phyloP scores from a whole-genome alignment of 78 protist species.

The Dictyostelium purpureum region DNA sequence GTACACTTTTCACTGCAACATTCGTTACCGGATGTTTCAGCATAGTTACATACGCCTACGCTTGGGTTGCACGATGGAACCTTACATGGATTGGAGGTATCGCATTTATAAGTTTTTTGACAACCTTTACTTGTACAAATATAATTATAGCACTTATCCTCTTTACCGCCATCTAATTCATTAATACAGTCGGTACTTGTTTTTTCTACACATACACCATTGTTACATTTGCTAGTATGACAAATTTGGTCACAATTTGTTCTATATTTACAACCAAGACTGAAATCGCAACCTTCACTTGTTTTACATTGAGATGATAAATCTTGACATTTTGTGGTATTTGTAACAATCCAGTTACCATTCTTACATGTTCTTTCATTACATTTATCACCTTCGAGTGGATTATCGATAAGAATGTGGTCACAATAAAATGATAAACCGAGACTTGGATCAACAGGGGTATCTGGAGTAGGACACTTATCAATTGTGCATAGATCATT shows the following conservation, averaged over 20 bases:
- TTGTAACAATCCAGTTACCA: not conserved
- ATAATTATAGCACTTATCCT: not conserved
- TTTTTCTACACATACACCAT: not conserved
- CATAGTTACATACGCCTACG: not conserved
- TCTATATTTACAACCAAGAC: not conserved
- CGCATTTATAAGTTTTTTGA: not conserved
- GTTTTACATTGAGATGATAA: not conserved
- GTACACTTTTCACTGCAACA: not conserved
- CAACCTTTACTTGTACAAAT: not conserved
- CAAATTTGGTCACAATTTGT: not conserved
- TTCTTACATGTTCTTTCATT: not conserved
- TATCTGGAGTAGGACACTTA: not conserved
- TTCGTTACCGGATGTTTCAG: not conserved
- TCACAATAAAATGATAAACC: not conserved
- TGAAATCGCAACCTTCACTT: not conserved
- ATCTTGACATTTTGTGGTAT: not conserved
- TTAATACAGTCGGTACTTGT: not conserved
- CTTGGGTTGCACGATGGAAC: not conserved
- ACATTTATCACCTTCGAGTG: not conserved
- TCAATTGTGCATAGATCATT: constrained; percentile 21
- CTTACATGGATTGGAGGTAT: not conserved
- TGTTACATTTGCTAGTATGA: not conserved
- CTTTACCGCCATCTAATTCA: not conserved
- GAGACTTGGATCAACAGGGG: not conserved
- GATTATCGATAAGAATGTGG: not conserved